A percentile compares a stretch with the other conserved stretches of the same genome.
Evolutionary conservation across 1,139 yeast genomes (phyloP).

Genomic region (Debaryomyces singareniensis): DNA sequence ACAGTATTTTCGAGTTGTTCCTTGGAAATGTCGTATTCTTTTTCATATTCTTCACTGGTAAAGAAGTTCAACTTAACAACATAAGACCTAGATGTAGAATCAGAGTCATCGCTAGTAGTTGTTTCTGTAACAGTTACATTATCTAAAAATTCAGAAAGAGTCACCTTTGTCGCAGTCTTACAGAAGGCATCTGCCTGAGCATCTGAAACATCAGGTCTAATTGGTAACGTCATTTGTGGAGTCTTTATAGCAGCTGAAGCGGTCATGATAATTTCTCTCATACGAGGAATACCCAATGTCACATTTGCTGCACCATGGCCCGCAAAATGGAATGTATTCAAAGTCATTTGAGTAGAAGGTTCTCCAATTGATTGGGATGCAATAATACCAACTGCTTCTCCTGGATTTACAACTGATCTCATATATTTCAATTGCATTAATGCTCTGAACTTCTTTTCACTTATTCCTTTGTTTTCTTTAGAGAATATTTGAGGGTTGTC

Average conservation of each 20-base stretch:
- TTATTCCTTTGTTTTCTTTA: slow-evolving; percentile 44
- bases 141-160: slow-evolving; percentile 84
- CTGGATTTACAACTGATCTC: slow-evolving; percentile 92
- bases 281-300: slow-evolving; percentile 98
- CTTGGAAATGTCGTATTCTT: slow-evolving; percentile 83
- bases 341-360: slow-evolving; percentile 99
- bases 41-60: slow-evolving; percentile 68
- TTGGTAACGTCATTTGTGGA: slow-evolving; percentile 95
- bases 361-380: slow-evolving; percentile 99
- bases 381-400: slow-evolving; percentile 97
- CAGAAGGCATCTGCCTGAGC: slow-evolving; percentile 90
- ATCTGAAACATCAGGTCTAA: slow-evolving; percentile 71
- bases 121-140: slow-evolving; percentile 84
- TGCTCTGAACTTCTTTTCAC: slow-evolving; percentile 88
- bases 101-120: slow-evolving; percentile 52
- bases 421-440: slow-evolving; percentile 97
- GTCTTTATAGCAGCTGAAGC: slow-evolving; percentile 94
- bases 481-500: slow-evolving; percentile 48
- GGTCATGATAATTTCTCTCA: slow-evolving; percentile 99
- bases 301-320: slow-evolving; percentile 99
- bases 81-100: slow-evolving; percentile 64
- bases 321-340: slow-evolving; percentile 99
- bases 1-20: slow-evolving; percentile 71
- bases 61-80: slow-evolving; percentile 70
- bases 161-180: slow-evolving; percentile 80